Base-by-base conservation (phyloP, 768 basidiomycete genomes). In the Tulasnella sp. region DNA sequence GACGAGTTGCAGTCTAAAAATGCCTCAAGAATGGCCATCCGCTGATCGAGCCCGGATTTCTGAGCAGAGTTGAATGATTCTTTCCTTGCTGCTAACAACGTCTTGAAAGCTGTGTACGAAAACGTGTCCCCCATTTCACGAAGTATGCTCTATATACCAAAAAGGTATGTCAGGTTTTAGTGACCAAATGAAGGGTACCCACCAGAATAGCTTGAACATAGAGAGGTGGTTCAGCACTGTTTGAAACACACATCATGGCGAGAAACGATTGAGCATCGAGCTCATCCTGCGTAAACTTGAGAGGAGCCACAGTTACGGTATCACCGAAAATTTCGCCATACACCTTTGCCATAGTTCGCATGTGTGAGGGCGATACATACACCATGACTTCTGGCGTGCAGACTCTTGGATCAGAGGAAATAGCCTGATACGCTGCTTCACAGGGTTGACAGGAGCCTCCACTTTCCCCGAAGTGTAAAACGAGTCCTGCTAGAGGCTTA, bases 181-280 rank as follows among this genome's bases (percentile, higher is more conserved):
- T 19, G 34, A 12, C 12, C 8, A 41, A 15, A 59, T 74, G 58
- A n/a, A n/a, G n/a, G n/a, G n/a, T n/a, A n/a, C n/a, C n/a, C 57
- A 82, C 81, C 56, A 83, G 57, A 20, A 84, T 62, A 0, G 75
- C 72, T 47, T 84, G 81, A 59, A 83, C 74, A 60, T 84, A 84
- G 1, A 84, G 61, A 0, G 81, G 82, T 0, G 78, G 0, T 81
- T 77, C 0, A 77, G 75, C 0, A 74, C 73, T 0, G 72, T 69
- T 65, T 0, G 58, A 43, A 28, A 45, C 51, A 19, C 47, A 42
- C 51, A 53, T 53, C 51, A 53, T 53, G 22, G 43, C 22, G 12
- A 53, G 20, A 45, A 53, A 37, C 5, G 27, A 27, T 24, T 46
- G 29, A 4, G 51, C 31, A 27, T 53, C 44, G 22, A 53, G 43